Evolutionary conservation across 768 basidiomycete genomes (phyloP).

Genomic region (Tylopilus vinaceipallidus): DNA sequence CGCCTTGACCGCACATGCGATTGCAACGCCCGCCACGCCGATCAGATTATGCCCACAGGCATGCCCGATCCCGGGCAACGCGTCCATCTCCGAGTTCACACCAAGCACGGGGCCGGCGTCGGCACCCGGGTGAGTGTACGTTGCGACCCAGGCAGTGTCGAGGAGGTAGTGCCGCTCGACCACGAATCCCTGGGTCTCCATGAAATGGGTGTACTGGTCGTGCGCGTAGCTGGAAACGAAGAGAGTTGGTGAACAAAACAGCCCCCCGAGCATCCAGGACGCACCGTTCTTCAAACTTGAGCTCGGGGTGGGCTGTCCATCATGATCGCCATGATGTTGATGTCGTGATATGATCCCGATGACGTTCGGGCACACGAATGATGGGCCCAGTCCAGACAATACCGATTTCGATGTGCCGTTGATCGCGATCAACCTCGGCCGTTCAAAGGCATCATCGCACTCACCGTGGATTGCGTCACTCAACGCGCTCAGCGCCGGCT

Average conservation of each 20-base stretch:
- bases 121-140: conserved; percentile 48
- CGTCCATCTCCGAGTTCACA: conserved; percentile 80
- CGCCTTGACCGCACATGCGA: conserved; percentile 63
- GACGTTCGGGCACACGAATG: too few relatives aligned
- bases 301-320: too few relatives aligned
- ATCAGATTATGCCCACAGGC: conserved; percentile 85
- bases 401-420: too few relatives aligned
- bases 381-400: too few relatives aligned
- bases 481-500: neutral
- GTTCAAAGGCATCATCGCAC: neutral
- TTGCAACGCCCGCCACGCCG: conserved; percentile 68
- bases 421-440: too few relatives aligned
- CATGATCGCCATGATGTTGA: too few relatives aligned
- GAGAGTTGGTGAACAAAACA: too few relatives aligned
- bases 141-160: conserved; percentile 74
- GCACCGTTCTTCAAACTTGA: conserved; percentile 59
- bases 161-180: conserved; percentile 61
- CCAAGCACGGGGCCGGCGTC: conserved; percentile 66
- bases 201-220: conserved; percentile 64
- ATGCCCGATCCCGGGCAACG: conserved; percentile 56
- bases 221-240: conserved; percentile 55
- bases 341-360: too few relatives aligned
- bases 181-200: conserved; percentile 62
- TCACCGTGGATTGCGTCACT: neutral
- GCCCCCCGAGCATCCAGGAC: too few relatives aligned